Percentiles rank a stretch among this genome's conserved stretches.
phyloP scores from a whole-genome alignment of 352 stramenopile genomes.

The Pythium insidiosum region DNA sequence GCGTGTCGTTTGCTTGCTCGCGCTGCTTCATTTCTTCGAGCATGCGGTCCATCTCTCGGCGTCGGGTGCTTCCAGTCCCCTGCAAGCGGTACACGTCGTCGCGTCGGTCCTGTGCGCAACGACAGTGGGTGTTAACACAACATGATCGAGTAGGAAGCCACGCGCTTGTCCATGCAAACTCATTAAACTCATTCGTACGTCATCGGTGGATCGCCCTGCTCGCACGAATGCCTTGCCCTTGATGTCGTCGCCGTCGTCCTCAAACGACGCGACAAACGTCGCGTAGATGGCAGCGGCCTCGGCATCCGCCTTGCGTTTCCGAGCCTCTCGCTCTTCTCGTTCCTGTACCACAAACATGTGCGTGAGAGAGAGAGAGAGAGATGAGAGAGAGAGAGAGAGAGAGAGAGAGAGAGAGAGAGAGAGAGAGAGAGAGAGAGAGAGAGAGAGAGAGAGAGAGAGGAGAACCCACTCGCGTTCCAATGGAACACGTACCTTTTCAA shows the following conservation, averaged over 20 bases:
- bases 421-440: too few relatives aligned
- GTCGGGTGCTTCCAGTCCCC: not conserved
- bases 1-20: slow-evolving; percentile 30
- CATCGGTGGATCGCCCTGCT: slow-evolving; percentile 14
- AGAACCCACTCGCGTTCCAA: not conserved
- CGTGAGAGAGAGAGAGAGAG: too few relatives aligned
- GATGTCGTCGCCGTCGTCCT: slow-evolving; percentile 53
- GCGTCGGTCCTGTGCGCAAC: too few relatives aligned
- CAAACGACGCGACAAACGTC: slow-evolving; percentile 88
- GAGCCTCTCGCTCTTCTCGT: slow-evolving; percentile 68
- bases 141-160: too few relatives aligned
- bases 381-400: too few relatives aligned
- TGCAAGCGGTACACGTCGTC: slow-evolving; percentile 11
- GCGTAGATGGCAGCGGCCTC: slow-evolving; percentile 84
- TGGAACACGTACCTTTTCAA: slow-evolving; percentile 47
- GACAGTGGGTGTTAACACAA: too few relatives aligned
- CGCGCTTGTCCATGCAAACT: too few relatives aligned
- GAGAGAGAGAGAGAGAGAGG: too few relatives aligned
- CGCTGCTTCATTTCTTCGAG: slow-evolving; percentile 67
- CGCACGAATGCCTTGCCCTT: slow-evolving; percentile 64
- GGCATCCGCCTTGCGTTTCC: slow-evolving; percentile 77
- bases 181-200: too few relatives aligned
- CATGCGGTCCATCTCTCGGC: slow-evolving; percentile 53
- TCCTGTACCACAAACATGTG: too few relatives aligned
- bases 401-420: too few relatives aligned